These are phyloP conservation scores for Irineochytrium annulatum DNA, from an alignment of 192 early-diverging fungal species.

Conservation along the genomic window DNA sequence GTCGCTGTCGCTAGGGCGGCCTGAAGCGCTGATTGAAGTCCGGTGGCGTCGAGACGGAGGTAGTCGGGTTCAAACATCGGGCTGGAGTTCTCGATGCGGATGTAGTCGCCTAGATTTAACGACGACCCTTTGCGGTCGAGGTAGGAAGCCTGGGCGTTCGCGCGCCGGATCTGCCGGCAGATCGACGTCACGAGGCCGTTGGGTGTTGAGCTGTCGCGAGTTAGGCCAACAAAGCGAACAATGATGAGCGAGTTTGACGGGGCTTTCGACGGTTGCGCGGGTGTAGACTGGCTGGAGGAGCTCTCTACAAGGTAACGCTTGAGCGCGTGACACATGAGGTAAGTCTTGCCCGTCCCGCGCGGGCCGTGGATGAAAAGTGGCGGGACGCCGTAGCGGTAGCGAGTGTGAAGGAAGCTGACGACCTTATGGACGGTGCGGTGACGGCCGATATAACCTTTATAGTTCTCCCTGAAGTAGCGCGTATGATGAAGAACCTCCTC, in stretches of 20 bases:
- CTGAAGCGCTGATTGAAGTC: slow-evolving; percentile 2
- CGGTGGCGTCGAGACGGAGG: slow-evolving; percentile 9
- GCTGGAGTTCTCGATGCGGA: too few relatives aligned
- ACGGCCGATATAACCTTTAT: slow-evolving; percentile 8
- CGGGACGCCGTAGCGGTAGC: slow-evolving; percentile 24
- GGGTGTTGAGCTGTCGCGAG: slow-evolving; percentile 17
- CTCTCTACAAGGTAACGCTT: slow-evolving; percentile 14
- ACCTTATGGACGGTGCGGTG: slow-evolving; percentile 21
- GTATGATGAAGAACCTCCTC: slow-evolving; percentile 25
- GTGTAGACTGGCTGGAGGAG: neutral
- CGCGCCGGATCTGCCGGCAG: slow-evolving; percentile 22
- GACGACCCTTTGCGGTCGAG: too few relatives aligned
- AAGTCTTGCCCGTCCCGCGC: slow-evolving; percentile 7
- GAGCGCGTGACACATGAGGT: slow-evolving; percentile 20
- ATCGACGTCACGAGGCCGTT: slow-evolving; percentile 8
- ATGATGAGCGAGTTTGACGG: slow-evolving; percentile 5
- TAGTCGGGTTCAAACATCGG: slow-evolving; percentile 18
- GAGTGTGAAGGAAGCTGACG: slow-evolving; percentile 5
- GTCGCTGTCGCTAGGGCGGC: slow-evolving; percentile 14
- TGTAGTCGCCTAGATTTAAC: too few relatives aligned
- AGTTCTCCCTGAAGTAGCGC: neutral
- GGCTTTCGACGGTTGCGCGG: neutral
- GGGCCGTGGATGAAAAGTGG: slow-evolving; percentile 16
- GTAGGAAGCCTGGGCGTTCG: neutral
- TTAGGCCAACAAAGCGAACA: slow-evolving; percentile 19